These are phyloP conservation scores for Trypanosoma melophagium DNA, from an alignment of 208 protist species.

Conservation along the genomic window DNA sequence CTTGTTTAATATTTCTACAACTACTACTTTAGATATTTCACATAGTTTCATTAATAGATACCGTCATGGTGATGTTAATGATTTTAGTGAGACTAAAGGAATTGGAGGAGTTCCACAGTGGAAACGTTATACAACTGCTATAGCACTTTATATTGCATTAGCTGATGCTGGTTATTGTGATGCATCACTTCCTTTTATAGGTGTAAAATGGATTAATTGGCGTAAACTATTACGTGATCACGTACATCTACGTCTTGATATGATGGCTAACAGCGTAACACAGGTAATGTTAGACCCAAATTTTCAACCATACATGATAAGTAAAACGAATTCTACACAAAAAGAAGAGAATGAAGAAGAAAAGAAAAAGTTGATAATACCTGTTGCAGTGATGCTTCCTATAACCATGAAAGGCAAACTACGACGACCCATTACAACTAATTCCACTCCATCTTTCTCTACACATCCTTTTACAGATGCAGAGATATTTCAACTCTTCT, in stretches of 20 bases:
- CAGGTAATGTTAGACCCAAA: background rate
- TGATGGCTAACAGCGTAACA: conserved; percentile 25
- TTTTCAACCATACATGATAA: background rate
- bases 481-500: conserved; percentile 86
- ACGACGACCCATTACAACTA: background rate
- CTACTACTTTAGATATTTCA: too few relatives aligned
- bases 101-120: conserved; percentile 36
- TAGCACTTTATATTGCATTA: conserved; percentile 56
- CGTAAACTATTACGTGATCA: conserved; percentile 24
- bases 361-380: conserved; percentile 6
- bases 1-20: background rate
- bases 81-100: background rate
- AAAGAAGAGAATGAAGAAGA: too few relatives aligned
- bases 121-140: conserved; percentile 47
- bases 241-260: conserved; percentile 35
- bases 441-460: conserved; percentile 30
- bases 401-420: conserved; percentile 34
- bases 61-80: too few relatives aligned
- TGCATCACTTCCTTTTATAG: conserved; percentile 42
- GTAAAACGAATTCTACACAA: too few relatives aligned
- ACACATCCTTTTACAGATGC: conserved; percentile 74
- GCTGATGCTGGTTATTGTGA: conserved; percentile 54
- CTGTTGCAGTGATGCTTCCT: conserved; percentile 32
- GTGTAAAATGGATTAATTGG: conserved; percentile 46
- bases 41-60: too few relatives aligned